Evolutionary conservation across 116 monocot genomes (phyloP).

Genomic region (Cymodocea nodosa): DNA sequence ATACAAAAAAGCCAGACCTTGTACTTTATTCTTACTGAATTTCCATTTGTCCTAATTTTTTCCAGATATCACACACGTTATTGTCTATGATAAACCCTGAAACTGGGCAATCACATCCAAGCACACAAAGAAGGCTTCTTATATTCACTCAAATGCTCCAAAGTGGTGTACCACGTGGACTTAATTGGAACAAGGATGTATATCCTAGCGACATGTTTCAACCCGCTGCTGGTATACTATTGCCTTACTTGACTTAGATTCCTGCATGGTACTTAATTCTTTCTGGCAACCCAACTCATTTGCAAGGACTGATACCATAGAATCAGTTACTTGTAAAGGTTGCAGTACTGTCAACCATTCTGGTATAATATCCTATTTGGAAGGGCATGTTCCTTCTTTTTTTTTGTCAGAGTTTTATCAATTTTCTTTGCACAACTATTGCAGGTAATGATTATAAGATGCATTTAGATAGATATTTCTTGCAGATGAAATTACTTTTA

Average conservation of each 20-base stretch:
- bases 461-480: too few species aligned
- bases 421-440: too few species aligned
- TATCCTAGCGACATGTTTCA: constrained; percentile 4
- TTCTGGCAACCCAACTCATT: too few species aligned
- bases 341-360: too few species aligned
- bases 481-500: background rate
- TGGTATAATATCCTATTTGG: too few species aligned
- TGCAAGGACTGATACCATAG: too few species aligned
- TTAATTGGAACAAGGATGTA: constrained; percentile 28
- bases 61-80: constrained; percentile 80
- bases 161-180: constrained; percentile 66
- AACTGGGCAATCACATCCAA: constrained; percentile 50
- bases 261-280: background rate
- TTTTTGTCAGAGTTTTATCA: too few species aligned
- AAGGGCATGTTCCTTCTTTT: too few species aligned
- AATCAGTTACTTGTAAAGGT: too few species aligned
- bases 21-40: too few species aligned
- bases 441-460: too few species aligned
- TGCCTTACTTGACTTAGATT: background rate
- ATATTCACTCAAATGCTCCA: constrained; percentile 77
- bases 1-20: too few species aligned
- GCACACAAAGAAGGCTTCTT: constrained; percentile 42
- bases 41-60: background rate
- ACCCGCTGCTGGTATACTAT: constrained; percentile 26
- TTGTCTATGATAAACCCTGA: constrained; percentile 58